Percentiles rank a stretch among this genome's conserved stretches.
Evolutionary conservation across 2,329 filamentous ascomycete genomes (phyloP).

Genomic region (Didymella exigua): DNA sequence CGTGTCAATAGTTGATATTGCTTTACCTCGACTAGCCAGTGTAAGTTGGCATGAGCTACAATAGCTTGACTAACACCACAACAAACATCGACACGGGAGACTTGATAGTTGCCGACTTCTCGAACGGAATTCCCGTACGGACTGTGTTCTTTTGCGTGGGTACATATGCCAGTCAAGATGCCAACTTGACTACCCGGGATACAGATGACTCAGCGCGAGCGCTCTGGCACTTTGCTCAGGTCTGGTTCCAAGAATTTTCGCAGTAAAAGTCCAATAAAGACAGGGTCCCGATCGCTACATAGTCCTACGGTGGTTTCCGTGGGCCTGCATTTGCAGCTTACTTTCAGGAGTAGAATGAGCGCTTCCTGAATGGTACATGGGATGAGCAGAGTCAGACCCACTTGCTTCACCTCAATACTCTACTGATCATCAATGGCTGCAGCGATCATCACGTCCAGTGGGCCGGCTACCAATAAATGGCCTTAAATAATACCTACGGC

Average conservation of each 20-base stretch:
- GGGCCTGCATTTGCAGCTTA: constrained; percentile 59
- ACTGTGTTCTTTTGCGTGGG: constrained; percentile 13
- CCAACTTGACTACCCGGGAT: constrained; percentile 54
- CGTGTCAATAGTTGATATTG: constrained; percentile 38
- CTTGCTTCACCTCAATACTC: constrained; percentile 54
- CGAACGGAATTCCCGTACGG: constrained; percentile 20
- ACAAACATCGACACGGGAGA: constrained; percentile 26
- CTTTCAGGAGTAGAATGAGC: constrained; percentile 60
- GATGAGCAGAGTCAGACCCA: constrained; percentile 42
- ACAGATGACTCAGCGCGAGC: constrained; percentile 25
- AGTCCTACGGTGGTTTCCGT: constrained; percentile 59
- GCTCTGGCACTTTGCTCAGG: constrained; percentile 27
- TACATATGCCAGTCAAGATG: constrained; percentile 53
- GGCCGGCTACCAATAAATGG: constrained; percentile 56
- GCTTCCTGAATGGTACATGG: constrained; percentile 45
- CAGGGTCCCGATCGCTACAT: constrained; percentile 37
- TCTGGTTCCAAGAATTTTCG: constrained; percentile 30
- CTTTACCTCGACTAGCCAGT: constrained; percentile 73
- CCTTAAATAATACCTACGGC: constrained; percentile 66
- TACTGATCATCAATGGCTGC: constrained; percentile 64
- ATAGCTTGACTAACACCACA: constrained; percentile 41
- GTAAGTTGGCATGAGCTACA: constrained; percentile 61
- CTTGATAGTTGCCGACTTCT: constrained; percentile 26
- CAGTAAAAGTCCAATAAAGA: constrained; percentile 25
- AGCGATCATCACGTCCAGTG: constrained; percentile 58